Conservation (phyloP, 345 rosid species). For the Moringa oleifera region DNA sequence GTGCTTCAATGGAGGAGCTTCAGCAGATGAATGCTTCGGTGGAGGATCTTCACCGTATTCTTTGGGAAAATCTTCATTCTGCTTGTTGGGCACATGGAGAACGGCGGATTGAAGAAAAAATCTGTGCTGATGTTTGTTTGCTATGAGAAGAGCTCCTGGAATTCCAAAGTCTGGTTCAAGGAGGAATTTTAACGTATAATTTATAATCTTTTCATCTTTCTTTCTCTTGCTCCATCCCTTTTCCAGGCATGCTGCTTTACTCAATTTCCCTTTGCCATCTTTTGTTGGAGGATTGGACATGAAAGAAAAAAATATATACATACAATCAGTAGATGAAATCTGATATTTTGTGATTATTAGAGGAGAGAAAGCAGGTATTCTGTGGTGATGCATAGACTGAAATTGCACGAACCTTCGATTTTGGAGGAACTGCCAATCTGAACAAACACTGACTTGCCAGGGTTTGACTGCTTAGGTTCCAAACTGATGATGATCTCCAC, state of each 20-base stretch:
- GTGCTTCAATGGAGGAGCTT: background rate
- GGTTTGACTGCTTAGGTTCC: slow-evolving; percentile 32
- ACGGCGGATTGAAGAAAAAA: slow-evolving; percentile 49
- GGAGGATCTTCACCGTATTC: slow-evolving; percentile 4
- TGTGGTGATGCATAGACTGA: background rate
- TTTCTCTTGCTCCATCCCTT: slow-evolving; percentile 30
- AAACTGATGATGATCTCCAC: slow-evolving; percentile 32
- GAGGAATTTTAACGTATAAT: slow-evolving; percentile 29
- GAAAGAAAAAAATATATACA: background rate
- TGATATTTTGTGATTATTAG: too few species aligned
- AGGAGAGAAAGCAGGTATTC: background rate
- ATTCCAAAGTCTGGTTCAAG: slow-evolving; percentile 42
- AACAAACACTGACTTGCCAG: slow-evolving; percentile 43
- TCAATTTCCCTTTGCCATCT: slow-evolving; percentile 43
- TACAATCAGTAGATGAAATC: too few species aligned
- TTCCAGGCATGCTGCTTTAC: slow-evolving; percentile 34
- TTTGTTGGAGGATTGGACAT: background rate
- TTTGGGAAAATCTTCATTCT: too few species aligned
- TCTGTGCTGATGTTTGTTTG: slow-evolving; percentile 36
- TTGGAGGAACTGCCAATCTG: slow-evolving; percentile 35
- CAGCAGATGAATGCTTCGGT: too few species aligned
- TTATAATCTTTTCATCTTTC: slow-evolving; percentile 21
- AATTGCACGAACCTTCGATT: slow-evolving; percentile 40
- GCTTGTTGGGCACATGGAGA: slow-evolving; percentile 13
- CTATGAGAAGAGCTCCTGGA: slow-evolving; percentile 44